Percentiles rank a stretch among this genome's conserved stretches.
These are phyloP conservation scores for Mayamaea pseudoterrestris DNA, from an alignment of 108 stramenopile species.

Conservation along the genomic window DNA sequence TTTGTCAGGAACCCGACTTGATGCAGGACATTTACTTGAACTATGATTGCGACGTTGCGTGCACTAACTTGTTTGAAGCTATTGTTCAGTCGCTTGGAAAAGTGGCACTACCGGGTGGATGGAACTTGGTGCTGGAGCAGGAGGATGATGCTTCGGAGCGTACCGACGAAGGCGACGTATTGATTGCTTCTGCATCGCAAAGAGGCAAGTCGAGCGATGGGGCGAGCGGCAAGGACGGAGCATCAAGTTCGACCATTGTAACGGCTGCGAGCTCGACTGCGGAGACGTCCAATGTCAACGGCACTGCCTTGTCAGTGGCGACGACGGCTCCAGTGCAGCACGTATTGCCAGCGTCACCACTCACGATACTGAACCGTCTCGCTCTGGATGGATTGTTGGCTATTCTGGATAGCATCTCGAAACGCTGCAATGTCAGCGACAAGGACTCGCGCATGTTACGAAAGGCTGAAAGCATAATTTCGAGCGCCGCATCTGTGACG, in stretches of 20 bases:
- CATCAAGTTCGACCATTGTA: neutral
- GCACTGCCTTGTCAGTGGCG: too few relatives aligned
- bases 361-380: conserved; percentile 72
- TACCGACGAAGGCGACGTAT: neutral
- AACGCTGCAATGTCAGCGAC: conserved; percentile 10
- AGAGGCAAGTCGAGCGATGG: neutral
- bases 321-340: conserved; percentile 1
- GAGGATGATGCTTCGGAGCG: neutral
- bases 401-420: conserved; percentile 78
- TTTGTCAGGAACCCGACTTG: conserved; percentile 84
- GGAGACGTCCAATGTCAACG: neutral
- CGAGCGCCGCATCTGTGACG: neutral
- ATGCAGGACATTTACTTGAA: conserved; percentile 93
- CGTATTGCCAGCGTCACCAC: conserved; percentile 6
- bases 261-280: conserved; percentile 5
- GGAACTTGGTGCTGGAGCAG: too few relatives aligned
- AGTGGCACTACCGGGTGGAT: conserved; percentile 18
- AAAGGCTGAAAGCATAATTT: neutral
- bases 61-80: conserved; percentile 89
- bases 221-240: neutral
- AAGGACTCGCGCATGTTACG: neutral
- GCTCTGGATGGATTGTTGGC: conserved; percentile 82
- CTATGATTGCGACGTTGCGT: conserved; percentile 95
- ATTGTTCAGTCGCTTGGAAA: conserved; percentile 58
- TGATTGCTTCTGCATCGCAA: neutral